Evolutionary conservation across 2,329 filamentous ascomycete genomes (phyloP).

Genomic region (Peltaster fructicola): DNA sequence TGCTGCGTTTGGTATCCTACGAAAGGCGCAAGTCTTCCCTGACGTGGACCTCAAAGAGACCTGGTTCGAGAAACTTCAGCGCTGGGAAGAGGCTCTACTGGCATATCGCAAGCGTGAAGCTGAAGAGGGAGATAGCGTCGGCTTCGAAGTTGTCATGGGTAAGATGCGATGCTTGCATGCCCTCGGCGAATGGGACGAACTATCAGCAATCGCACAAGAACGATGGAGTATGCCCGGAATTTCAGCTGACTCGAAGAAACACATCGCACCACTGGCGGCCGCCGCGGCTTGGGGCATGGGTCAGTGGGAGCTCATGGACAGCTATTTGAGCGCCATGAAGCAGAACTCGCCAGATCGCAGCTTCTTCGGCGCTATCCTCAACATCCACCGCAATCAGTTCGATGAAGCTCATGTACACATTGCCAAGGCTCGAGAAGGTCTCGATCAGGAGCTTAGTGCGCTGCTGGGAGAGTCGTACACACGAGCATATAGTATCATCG

Average conservation of each 20-base stretch:
- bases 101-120: constrained; percentile 83
- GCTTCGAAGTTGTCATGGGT: constrained; percentile 94
- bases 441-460: constrained; percentile 90
- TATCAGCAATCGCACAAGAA: constrained; percentile 75
- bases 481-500: constrained; percentile 90
- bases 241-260: constrained; percentile 66
- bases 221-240: constrained; percentile 68
- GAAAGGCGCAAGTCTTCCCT: constrained; percentile 87
- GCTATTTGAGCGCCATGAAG: constrained; percentile 90
- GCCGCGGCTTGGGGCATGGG: constrained; percentile 91
- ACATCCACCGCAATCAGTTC: constrained; percentile 90
- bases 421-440: constrained; percentile 74
- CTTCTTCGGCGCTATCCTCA: constrained; percentile 92
- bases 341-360: constrained; percentile 81
- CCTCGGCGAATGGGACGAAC: constrained; percentile 87
- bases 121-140: constrained; percentile 37
- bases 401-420: constrained; percentile 79
- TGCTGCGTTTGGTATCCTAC: constrained; percentile 90
- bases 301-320: constrained; percentile 98
- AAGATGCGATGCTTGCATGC: constrained; percentile 98
- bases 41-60: constrained; percentile 95
- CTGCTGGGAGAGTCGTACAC: constrained; percentile 98
- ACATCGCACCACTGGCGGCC: constrained; percentile 83
- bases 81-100: constrained; percentile 90
- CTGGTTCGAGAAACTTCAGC: constrained; percentile 96